phyloP scores from a whole-genome alignment of 305 asterid species.

The Fraxinus baroniana region DNA sequence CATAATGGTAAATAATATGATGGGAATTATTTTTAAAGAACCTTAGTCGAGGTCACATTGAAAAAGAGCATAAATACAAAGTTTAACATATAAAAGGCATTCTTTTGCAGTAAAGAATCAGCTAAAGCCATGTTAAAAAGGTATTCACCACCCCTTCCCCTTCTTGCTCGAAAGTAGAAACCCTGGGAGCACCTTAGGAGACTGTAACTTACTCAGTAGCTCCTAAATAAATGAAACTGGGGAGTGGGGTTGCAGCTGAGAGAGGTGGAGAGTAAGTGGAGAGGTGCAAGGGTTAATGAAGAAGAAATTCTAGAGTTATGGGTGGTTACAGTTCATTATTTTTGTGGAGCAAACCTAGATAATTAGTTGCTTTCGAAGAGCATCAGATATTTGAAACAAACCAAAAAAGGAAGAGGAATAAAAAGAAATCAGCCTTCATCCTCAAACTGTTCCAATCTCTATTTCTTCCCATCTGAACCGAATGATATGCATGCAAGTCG shows the following conservation, averaged over 20 bases:
- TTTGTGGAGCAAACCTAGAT: not conserved
- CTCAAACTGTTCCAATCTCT: not conserved
- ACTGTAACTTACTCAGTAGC: not conserved
- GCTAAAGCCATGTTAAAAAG: not conserved
- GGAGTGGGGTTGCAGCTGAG: not conserved
- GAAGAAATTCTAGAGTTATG: not conserved
- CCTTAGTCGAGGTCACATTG: not conserved
- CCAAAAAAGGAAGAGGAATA: not conserved
- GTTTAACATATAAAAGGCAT: not conserved
- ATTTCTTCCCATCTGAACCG: not conserved
- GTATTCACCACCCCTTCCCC: not conserved
- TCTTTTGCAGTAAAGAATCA: not conserved
- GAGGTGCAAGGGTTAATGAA: not conserved
- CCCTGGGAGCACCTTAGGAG: not conserved
- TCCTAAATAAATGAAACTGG: not conserved
- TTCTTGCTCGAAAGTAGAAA: not conserved
- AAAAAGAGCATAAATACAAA: not conserved
- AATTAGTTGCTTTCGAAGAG: not conserved
- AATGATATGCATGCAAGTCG: not conserved
- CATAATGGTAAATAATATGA: not conserved
- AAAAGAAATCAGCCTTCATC: not conserved
- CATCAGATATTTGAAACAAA: not conserved
- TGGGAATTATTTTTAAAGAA: not conserved
- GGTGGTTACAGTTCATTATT: not conserved
- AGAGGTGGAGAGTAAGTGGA: not conserved